These are phyloP conservation scores for Ophiosphaerella korrae DNA, from an alignment of 2,329 filamentous ascomycete genomes.

Conservation along the genomic window DNA sequence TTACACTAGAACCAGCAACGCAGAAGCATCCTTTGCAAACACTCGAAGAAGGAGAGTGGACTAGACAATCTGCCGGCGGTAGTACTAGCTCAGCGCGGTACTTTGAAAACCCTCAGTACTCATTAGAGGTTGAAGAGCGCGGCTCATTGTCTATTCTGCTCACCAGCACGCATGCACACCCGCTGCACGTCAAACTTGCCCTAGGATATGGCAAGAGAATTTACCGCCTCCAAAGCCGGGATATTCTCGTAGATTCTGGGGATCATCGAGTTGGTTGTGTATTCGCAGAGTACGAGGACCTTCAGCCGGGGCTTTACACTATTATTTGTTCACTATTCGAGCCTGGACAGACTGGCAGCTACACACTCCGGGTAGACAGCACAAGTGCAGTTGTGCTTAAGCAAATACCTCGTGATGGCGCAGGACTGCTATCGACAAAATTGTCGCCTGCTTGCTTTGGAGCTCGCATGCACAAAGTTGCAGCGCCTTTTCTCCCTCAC, in stretches of 20 bases:
- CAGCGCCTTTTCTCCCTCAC: conserved; percentile 56
- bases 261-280: conserved; percentile 85
- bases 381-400: conserved; percentile 61
- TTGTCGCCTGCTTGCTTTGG: conserved; percentile 61
- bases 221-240: conserved; percentile 70
- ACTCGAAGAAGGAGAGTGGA: conserved; percentile 74
- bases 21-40: conserved; percentile 64
- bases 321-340: conserved; percentile 92
- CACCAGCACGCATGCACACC: conserved; percentile 70
- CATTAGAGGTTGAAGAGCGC: conserved; percentile 61
- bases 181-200: conserved; percentile 83
- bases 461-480: conserved; percentile 57
- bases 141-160: conserved; percentile 75
- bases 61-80: conserved; percentile 78
- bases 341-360: conserved; percentile 73
- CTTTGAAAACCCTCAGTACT: conserved; percentile 86
- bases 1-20: conserved; percentile 66
- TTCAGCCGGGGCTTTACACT: conserved; percentile 79
- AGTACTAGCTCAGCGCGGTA: conserved; percentile 78
- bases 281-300: conserved; percentile 63
- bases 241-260: conserved; percentile 82
- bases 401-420: conserved; percentile 72
- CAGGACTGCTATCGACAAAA: conserved; percentile 70
- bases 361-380: conserved; percentile 75
- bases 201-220: conserved; percentile 77